These are phyloP conservation scores for Eutrema salsugineum DNA, from an alignment of 441 rosid species.

Conservation along the genomic window DNA sequence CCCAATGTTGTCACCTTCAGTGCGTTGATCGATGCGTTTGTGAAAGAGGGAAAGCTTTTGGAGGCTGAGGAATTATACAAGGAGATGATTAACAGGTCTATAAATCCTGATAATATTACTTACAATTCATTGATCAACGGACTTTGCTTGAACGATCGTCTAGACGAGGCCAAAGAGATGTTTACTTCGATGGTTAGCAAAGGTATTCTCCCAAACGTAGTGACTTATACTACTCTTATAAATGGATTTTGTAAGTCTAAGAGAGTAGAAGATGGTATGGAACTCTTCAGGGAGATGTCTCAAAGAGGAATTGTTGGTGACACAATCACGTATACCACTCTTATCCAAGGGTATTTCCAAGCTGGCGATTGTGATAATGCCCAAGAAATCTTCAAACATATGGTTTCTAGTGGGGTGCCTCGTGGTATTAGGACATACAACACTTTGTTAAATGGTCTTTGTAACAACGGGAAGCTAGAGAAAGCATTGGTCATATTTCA, in stretches of 20 bases:
- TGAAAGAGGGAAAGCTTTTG: no score
- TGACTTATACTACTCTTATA: not conserved
- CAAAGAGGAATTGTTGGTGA: not conserved
- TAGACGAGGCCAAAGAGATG: not conserved
- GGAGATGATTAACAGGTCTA: no score
- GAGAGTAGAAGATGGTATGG: not conserved
- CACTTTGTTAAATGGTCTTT: constrained; percentile 13
- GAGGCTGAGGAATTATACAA: no score
- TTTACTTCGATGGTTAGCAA: not conserved
- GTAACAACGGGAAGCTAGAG: not conserved
- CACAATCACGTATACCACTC: not conserved
- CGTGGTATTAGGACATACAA: not conserved
- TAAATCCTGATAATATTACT: no score
- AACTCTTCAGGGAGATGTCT: constrained; percentile 4
- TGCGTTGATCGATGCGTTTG: not conserved
- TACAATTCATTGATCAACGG: no score
- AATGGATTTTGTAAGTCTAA: not conserved
- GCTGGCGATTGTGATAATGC: not conserved
- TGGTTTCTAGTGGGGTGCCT: not conserved
- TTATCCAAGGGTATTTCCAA: not conserved
- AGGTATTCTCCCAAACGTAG: not conserved
- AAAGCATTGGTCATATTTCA: not conserved
- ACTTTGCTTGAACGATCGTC: no score
- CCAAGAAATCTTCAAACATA: not conserved
- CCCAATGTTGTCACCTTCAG: no score